A percentile compares a stretch with the other conserved stretches of the same genome.
phyloP scores from a whole-genome alignment of 331 rosid species.

The Rosa hybrid region DNA sequence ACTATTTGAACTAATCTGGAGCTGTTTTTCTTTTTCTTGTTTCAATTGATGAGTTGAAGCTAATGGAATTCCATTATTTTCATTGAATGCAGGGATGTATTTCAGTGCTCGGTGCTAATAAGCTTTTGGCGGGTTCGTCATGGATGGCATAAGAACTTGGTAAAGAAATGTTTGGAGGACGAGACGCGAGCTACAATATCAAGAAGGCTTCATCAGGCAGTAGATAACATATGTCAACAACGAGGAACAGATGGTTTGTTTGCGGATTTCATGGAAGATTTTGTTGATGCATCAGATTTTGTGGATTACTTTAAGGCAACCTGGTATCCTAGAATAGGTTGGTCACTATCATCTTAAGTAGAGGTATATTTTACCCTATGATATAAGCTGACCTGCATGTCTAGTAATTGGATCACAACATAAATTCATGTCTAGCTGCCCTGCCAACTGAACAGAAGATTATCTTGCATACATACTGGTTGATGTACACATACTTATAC shows the following conservation, averaged over 20 bases:
- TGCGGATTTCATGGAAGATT: constrained; percentile 72
- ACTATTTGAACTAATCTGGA: background rate
- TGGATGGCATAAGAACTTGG: constrained; percentile 80
- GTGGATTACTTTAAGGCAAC: constrained; percentile 88
- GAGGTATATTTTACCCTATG: constrained; percentile 13
- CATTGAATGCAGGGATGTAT: constrained; percentile 70
- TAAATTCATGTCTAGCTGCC: background rate
- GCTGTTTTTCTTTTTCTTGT: background rate
- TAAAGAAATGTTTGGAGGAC: constrained; percentile 52
- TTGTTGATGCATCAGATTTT: constrained; percentile 67
- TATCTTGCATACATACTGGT: background rate
- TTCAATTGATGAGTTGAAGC: constrained; percentile 7
- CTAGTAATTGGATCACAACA: background rate
- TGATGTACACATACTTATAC: background rate
- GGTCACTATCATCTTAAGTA: constrained; percentile 37
- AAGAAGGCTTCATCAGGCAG: constrained; percentile 55
- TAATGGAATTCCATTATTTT: constrained; percentile 18
- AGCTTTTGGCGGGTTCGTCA: constrained; percentile 91
- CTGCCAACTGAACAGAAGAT: background rate
- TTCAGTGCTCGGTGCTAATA: constrained; percentile 77
- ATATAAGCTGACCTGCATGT: background rate
- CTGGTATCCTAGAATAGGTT: constrained; percentile 87
- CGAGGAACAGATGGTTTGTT: constrained; percentile 57
- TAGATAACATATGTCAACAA: constrained; percentile 56
- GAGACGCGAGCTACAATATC: constrained; percentile 67